Conservation (phyloP, 495 filamentous ascomycete genomes). For the Penicillium turbatum region DNA sequence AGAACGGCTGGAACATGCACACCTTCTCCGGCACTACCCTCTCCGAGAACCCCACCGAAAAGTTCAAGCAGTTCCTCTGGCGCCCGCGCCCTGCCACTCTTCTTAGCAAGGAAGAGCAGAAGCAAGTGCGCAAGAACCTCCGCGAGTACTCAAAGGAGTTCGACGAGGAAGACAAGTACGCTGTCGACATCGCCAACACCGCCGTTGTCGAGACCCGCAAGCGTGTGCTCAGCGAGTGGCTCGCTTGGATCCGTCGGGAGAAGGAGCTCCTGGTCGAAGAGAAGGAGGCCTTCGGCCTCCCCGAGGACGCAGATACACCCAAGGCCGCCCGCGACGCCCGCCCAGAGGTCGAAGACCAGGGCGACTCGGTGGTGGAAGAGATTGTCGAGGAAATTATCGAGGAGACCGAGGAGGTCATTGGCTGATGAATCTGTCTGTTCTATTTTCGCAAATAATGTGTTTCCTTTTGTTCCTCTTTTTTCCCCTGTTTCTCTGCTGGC, state of each 20-base stretch:
- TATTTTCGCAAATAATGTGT: conserved; percentile 41
- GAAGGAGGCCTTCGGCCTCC: conserved; percentile 60
- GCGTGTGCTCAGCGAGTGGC: conserved; percentile 82
- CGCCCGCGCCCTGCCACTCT: conserved; percentile 85
- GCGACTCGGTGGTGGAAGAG: conserved; percentile 75
- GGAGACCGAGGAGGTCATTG: conserved; percentile 79
- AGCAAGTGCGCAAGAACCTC: conserved; percentile 95
- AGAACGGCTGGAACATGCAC: conserved; percentile 97
- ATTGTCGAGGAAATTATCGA: conserved; percentile 92
- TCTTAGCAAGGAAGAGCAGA: conserved; percentile 91
- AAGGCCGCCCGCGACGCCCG: conserved; percentile 49
- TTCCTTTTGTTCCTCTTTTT: conserved; percentile 28
- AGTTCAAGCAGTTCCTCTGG: conserved; percentile 97
- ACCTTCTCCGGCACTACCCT: conserved; percentile 89
- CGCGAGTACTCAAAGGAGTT: conserved; percentile 92
- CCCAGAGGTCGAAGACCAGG: conserved; percentile 50
- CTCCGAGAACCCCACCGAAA: conserved; percentile 88
- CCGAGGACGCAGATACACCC: conserved; percentile 55
- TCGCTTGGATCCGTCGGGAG: conserved; percentile 73
- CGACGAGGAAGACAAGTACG: conserved; percentile 89
- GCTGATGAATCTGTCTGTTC: conserved; percentile 32
- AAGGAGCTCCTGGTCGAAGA: conserved; percentile 72
- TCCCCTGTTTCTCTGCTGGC: conserved; percentile 22
- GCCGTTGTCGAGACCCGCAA: conserved; percentile 87
- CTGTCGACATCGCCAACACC: conserved; percentile 85